Base-by-base conservation (phyloP, 1,139 yeast species). In the Suhomyces bokatorum region DNA sequence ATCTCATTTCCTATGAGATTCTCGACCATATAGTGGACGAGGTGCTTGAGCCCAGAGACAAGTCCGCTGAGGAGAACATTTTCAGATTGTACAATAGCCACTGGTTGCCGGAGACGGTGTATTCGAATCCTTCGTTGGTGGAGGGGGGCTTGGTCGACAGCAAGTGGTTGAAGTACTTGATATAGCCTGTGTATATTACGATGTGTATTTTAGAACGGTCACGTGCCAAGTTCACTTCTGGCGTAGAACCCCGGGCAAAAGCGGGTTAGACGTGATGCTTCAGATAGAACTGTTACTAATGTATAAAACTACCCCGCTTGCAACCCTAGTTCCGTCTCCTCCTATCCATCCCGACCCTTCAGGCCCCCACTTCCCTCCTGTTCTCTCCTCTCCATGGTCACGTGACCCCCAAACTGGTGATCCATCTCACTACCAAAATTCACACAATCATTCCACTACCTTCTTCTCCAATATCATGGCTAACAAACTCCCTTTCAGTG, bases 101-200 rank as follows among this genome's bases (percentile, higher is more conserved):
- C 46, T 74, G 79, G 79, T 57, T 74, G 38, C 73, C 75, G 13
- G 74, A 68, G 16, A 54, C 70, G 48, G 64, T 73, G 11, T 73
- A 68, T 47, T 63, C 73, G 39, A 74, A 74, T 46, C 79, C 79
- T 2, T 60, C 69, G 13, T 62, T 74, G 39, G 56, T 74, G 29
- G 75, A 70, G 42, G 57, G 57, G 28, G 71, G 68, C 5, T 57
- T 72, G 42, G 57, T 74, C 20, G 61, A 65, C 44, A 57, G 61
- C 36, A 60, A 62, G 46, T 74, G 78, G 78, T 57, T 74, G 48
- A 66, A 65, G 51, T 71, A 70, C 52, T 66, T 74, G 44, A 57
- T 70, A 39, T 73, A 59, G 39, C 26, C 34, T 15, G 10, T 30
- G 36, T 22, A 34, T 36, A 28, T 17, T 36, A 36, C n/a, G 2